A percentile compares a stretch with the other conserved stretches of the same genome.
Conservation (phyloP, 805 yeast species). For the Lipomyces mesembrius region DNA sequence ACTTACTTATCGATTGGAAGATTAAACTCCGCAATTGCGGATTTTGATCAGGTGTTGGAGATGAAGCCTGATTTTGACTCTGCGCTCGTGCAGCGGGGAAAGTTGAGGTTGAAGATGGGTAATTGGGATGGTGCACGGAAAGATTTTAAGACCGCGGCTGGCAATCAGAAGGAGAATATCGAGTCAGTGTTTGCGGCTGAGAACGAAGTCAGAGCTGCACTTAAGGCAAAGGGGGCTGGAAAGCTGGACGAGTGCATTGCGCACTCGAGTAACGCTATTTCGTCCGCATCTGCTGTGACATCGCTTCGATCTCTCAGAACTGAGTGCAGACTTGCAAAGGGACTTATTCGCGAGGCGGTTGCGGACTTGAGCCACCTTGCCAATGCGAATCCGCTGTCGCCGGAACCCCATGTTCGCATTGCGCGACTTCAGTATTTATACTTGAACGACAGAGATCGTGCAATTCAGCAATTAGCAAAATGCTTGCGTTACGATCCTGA, state of each 20-base stretch:
- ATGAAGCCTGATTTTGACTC: slow-evolving; percentile 46
- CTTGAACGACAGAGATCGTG: slow-evolving; percentile 57
- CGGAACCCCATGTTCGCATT: slow-evolving; percentile 40
- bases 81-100: slow-evolving; percentile 46
- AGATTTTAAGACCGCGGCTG: slow-evolving; percentile 39
- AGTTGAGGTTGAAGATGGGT: slow-evolving; percentile 45
- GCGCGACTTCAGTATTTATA: slow-evolving; percentile 55
- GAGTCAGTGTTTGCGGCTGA: slow-evolving; percentile 34
- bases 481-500: slow-evolving; percentile 84
- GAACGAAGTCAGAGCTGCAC: slow-evolving; percentile 30
- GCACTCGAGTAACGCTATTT: slow-evolving; percentile 41
- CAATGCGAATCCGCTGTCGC: slow-evolving; percentile 39
- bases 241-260: slow-evolving; percentile 39
- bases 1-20: slow-evolving; percentile 46
- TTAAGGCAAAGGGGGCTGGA: slow-evolving; percentile 22
- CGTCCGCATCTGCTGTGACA: slow-evolving; percentile 41
- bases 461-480: slow-evolving; percentile 59
- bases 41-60: slow-evolving; percentile 45
- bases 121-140: slow-evolving; percentile 34
- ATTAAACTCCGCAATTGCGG: slow-evolving; percentile 46
- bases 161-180: slow-evolving; percentile 29
- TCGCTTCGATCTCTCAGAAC: slow-evolving; percentile 44
- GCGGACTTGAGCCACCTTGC: slow-evolving; percentile 45
- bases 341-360: slow-evolving; percentile 45
- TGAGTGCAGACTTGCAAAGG: slow-evolving; percentile 43